These are phyloP conservation scores for Polytolypa hystricis DNA, from an alignment of 2,329 filamentous ascomycete species.

Conservation along the genomic window DNA sequence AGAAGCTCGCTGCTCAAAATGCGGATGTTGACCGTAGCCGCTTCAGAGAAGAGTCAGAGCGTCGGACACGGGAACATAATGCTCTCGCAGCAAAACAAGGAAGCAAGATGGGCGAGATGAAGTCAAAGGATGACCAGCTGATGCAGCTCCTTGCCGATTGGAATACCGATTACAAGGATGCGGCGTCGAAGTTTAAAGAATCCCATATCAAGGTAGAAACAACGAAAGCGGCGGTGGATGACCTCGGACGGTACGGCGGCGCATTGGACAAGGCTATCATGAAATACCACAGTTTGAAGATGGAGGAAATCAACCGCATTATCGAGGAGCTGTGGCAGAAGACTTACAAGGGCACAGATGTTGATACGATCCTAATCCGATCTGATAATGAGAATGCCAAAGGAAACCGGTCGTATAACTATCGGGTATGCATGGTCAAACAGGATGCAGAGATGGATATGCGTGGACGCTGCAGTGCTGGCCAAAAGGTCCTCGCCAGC, in stretches of 20 bases:
- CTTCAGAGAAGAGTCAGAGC: slow-evolving; percentile 57
- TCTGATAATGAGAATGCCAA: slow-evolving; percentile 72
- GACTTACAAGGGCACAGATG: slow-evolving; percentile 93
- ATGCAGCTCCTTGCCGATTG: slow-evolving; percentile 63
- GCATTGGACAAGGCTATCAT: slow-evolving; percentile 95
- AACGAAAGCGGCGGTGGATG: slow-evolving; percentile 84
- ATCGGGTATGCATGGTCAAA: slow-evolving; percentile 96
- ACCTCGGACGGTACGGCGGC: slow-evolving; percentile 67
- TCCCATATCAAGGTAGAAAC: slow-evolving; percentile 82
- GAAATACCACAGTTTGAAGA: slow-evolving; percentile 91
- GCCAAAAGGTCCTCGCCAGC: slow-evolving; percentile 89
- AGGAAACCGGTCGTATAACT: slow-evolving; percentile 82
- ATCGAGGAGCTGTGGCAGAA: slow-evolving; percentile 93
- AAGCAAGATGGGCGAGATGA: slow-evolving; percentile 65
- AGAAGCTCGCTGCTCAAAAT: slow-evolving; percentile 63
- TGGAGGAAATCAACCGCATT: slow-evolving; percentile 95
- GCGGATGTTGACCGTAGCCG: slow-evolving; percentile 71
- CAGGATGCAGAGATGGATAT: slow-evolving; percentile 98
- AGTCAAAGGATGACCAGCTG: slow-evolving; percentile 74
- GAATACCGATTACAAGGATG: slow-evolving; percentile 76
- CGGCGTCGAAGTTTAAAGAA: slow-evolving; percentile 69
- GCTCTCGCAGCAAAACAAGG: slow-evolving; percentile 61
- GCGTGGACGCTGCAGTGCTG: slow-evolving; percentile 92
- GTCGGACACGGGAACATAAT: slow-evolving; percentile 57
- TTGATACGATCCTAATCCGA: slow-evolving; percentile 90